phyloP scores from a whole-genome alignment of 2,329 filamentous ascomycete genomes.

The Cladosporium sp. region DNA sequence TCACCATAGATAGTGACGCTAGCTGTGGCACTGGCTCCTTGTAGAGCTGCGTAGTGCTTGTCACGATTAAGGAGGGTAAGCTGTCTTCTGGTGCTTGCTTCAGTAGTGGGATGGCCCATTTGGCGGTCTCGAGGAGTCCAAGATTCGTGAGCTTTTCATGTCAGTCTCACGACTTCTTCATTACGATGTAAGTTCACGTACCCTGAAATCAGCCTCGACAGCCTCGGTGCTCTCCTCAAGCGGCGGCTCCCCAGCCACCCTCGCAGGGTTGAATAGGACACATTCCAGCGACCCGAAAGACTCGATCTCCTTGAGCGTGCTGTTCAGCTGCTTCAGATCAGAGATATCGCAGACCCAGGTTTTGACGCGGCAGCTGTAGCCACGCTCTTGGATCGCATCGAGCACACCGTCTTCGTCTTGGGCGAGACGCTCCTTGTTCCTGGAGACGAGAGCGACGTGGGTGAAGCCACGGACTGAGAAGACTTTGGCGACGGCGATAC shows the following conservation, averaged over 20 bases:
- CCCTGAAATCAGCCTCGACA: constrained; percentile 55
- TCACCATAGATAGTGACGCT: constrained; percentile 54
- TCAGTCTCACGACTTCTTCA: not conserved
- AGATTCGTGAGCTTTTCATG: constrained; percentile 48
- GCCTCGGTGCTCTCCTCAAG: constrained; percentile 48
- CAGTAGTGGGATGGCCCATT: constrained; percentile 51
- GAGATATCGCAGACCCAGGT: constrained; percentile 50
- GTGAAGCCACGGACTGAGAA: constrained; percentile 50
- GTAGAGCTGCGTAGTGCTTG: constrained; percentile 50
- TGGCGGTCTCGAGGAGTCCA: constrained; percentile 51
- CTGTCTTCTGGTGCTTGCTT: constrained; percentile 37
- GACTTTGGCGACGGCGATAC: constrained; percentile 43
- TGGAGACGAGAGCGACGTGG: constrained; percentile 53
- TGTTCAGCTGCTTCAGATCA: constrained; percentile 42
- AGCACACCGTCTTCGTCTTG: constrained; percentile 36
- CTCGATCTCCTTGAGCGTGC: constrained; percentile 47
- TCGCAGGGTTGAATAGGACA: constrained; percentile 57
- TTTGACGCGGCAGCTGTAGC: constrained; percentile 44
- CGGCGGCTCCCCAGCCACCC: constrained; percentile 47
- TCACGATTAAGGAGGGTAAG: constrained; percentile 54
- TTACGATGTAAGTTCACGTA: constrained; percentile 29
- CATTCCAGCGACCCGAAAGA: constrained; percentile 48
- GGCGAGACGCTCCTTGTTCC: constrained; percentile 46
- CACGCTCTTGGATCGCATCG: constrained; percentile 36
- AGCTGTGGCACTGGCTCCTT: constrained; percentile 50